Evolutionary conservation across 2,329 filamentous ascomycete species (phyloP), one percentile per base, ranked within the genome.

Genomic region (Paraphaeosphaeria minitans): DNA sequence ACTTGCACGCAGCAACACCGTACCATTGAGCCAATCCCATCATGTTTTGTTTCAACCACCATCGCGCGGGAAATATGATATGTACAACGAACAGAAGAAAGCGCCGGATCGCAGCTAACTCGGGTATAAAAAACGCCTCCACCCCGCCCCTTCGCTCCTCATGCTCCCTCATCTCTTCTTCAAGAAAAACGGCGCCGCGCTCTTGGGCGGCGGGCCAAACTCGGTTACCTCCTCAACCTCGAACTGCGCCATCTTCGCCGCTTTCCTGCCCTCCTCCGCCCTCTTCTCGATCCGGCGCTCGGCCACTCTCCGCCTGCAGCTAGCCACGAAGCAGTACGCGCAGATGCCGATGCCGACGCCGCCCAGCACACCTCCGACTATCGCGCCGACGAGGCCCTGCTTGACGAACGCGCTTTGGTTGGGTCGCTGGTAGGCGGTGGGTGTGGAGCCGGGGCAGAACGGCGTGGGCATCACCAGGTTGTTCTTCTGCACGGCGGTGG

Each of bases 381-480:
- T 74, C 1, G 76, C 77, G 14, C 77, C 77, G 5, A 78, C 70
- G 21, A 78, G 60, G 2, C 77, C 77, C 43, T 76, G 68, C 29
- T 62, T 64, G 39, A 69, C 54, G 69, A 75, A 78, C 16, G 62
- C 46, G n/a, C 56, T 64, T 39, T 72, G 64, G 31, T 67, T 63
- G 10, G 70, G 71, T 12, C 64, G 66, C 33, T 64, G 49, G 42
- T 78, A 78, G 0, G 76, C 66, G 6, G 55, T 58, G 5, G 79
- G 79, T 13, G 67, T 70, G 3, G 74, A 66, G 21, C 71, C 72
- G 1, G 78, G 75, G 54, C 79, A 81, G 58, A 78, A 78, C 0
- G 79, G 71, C 1, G 66, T 62, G 6, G 79, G 78, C 70, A 77
- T 77, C 58, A 80, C 76, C 60, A 74, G 75, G 52, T 74, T 76